Evolutionary conservation across 768 basidiomycete genomes (phyloP).

Genomic region (Lactifluus piperatus): DNA sequence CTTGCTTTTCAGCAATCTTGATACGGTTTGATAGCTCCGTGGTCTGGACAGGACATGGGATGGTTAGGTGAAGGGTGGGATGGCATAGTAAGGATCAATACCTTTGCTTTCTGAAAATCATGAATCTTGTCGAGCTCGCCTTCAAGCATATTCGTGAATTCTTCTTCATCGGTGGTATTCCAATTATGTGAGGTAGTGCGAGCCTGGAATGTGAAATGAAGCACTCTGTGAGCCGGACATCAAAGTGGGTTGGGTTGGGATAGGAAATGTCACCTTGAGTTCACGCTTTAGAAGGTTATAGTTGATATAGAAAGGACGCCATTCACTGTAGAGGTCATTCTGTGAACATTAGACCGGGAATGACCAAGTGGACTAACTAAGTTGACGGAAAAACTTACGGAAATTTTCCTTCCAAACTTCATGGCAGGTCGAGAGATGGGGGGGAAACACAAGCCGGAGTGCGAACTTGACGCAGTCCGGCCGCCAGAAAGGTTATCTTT

Average conservation of each 20-base stretch:
- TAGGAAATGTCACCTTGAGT: constrained; percentile 53
- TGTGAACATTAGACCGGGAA: constrained; percentile 25
- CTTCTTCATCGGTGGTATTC: constrained; percentile 70
- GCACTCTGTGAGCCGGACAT: neutral
- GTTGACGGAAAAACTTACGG: constrained; percentile 31
- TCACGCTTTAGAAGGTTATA: constrained; percentile 86
- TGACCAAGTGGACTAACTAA: constrained; percentile 4
- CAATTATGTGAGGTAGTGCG: constrained; percentile 52
- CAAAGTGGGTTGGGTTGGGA: neutral
- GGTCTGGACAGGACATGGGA: constrained; percentile 38
- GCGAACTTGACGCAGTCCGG: no score
- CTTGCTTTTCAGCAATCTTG: constrained; percentile 70
- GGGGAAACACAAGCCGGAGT: neutral
- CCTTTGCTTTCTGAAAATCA: constrained; percentile 88
- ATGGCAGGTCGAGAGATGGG: constrained; percentile 30
- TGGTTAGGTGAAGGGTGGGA: neutral
- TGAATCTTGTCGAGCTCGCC: constrained; percentile 90
- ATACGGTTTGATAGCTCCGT: constrained; percentile 78
- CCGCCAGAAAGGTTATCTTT: no score
- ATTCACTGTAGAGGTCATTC: constrained; percentile 83
- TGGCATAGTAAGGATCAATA: constrained; percentile 24
- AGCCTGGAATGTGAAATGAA: constrained; percentile 25
- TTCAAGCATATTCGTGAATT: constrained; percentile 73
- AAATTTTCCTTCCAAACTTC: constrained; percentile 81
- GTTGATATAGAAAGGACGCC: constrained; percentile 85